Base-by-base conservation (phyloP, 495 filamentous ascomycete genomes). In the Collariella sp. region DNA sequence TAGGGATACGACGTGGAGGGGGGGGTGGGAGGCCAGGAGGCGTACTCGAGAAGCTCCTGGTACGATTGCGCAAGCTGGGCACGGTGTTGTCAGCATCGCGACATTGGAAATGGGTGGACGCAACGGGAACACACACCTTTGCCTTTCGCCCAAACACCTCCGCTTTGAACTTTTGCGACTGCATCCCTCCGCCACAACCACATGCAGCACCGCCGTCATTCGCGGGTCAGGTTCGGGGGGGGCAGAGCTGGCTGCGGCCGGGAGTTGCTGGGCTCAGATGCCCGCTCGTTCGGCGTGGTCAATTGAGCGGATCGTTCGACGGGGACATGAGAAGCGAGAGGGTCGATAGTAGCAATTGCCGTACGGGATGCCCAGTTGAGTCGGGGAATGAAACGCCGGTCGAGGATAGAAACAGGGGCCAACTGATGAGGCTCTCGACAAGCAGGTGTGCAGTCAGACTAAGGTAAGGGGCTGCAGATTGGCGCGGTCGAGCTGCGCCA, bases 11-110 rank as follows among this genome's bases (percentile, higher is more conserved):
- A 18, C 39, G n/a, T 19, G 46, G 16, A 35, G 26, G 46, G 11
- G 46, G 52, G 1, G 22, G 2, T 19, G 16, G 33, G 20, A 29
- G 22, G 23, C 46, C 23, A 16, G 31, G 5, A 16, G 38, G 29
- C 87, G 70, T 85, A 96, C 91, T 89, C 85, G 63, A 97, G 80
- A 62, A 98, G 78, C 74, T 95, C 88, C 79, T 94, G 84, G 73
- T 98, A 98, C 53, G 91, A 96, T 68, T 85, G 87, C 65, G 89
- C 88, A 75, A 98, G 91, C 91, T 97, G 56, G 46, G 46, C 20
- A 38, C 29, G 18, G 2, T 18, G 2, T 11, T 4, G 58, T 76
- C 52, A 72, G 66, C 50, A 62, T 44, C 44, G 36, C 24, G 49
- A 46, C 18, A n/a, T n/a, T n/a, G n/a, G n/a, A 7, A 47, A 48